Conservation (phyloP, 2,329 filamentous ascomycete genomes). For the Hysterium pulicare region DNA sequence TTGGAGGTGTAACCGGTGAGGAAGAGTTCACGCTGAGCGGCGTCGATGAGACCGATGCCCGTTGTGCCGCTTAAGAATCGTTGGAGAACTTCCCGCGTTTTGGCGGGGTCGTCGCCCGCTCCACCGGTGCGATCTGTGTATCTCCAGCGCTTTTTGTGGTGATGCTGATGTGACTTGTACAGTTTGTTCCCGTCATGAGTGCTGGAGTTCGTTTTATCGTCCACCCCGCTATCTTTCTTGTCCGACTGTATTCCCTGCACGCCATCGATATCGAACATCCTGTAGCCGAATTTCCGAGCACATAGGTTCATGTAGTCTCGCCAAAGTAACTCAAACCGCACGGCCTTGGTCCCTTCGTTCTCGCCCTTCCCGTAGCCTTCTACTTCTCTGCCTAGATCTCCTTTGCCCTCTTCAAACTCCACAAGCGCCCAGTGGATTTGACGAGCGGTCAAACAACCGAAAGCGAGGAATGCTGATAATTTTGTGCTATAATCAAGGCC, state of each 20-base stretch:
- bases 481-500: conserved; percentile 73
- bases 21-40: conserved; percentile 69
- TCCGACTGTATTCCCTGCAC: conserved; percentile 53
- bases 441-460: conserved; percentile 69
- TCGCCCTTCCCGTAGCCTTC: conserved; percentile 66
- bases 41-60: conserved; percentile 74
- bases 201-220: neutral
- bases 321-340: conserved; percentile 74
- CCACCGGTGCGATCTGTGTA: conserved; percentile 17
- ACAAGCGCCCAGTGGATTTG: conserved; percentile 67
- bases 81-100: conserved; percentile 45
- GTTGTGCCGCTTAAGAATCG: conserved; percentile 66
- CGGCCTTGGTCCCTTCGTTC: conserved; percentile 65
- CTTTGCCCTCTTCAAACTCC: conserved; percentile 64
- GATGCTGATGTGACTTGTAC: conserved; percentile 36
- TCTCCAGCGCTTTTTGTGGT: conserved; percentile 32
- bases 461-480: conserved; percentile 67
- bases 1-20: conserved; percentile 78
- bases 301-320: conserved; percentile 79
- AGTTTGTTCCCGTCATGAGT: conserved; percentile 10
- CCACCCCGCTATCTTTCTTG: conserved; percentile 45
- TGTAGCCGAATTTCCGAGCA: conserved; percentile 63
- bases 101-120: conserved; percentile 43
- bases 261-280: conserved; percentile 63
- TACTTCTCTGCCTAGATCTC: conserved; percentile 15